Base-by-base conservation (phyloP, 768 basidiomycete genomes). In the Rubroboletus pulcherrimus region DNA sequence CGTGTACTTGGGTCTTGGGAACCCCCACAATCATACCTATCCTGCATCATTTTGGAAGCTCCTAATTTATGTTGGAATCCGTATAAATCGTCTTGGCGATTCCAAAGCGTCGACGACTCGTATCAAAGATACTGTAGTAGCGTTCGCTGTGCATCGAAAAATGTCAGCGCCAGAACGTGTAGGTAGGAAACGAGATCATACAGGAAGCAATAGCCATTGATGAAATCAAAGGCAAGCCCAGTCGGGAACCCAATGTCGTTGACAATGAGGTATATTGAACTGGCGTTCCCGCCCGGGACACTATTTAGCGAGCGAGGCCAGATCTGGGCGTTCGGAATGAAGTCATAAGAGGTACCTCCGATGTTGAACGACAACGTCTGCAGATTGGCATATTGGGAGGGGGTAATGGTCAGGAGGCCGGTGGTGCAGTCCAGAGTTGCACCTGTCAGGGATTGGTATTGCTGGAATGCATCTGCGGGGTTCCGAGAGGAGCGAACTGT, bases 1-100 rank as follows among this genome's bases (percentile, higher is more conserved):
- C 26, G 26, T 26, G 26, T 3, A 26, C 26, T 4, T 26, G 26
- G 26, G 26, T 26, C 26, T 26, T 5, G 26, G 26, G 26, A 26
- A 26, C 26, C 30, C n/a, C n/a, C 30, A 33, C 19, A 10, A 21
- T 40, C 6, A 19, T 40, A 40, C 11, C n/a, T 8, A 14, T 26
- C 21, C 7, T 14, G 12, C 26, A 26, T 26, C 10, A 7, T 14
- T 24, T 26, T 35, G 34, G 24, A 21, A 24, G 12, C 7, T 33
- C 42, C 40, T 60, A 48, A 34, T 39, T 47, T 24, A 19, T 47
- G 21, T 26, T 24, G 30, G 46, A 19, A 12, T 38, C 17, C 10
- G 43, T 45, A 26, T 73, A 70, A 1, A 56, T 14, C 1, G 75
- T 77, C 41, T 61, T 72, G 2, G 78, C 78, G 37, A 80, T 66